Evolutionary conservation across 192 early-diverging fungal species (phyloP), one percentile per base, ranked within the genome.

Genomic region (Backusella tuberculispora): DNA sequence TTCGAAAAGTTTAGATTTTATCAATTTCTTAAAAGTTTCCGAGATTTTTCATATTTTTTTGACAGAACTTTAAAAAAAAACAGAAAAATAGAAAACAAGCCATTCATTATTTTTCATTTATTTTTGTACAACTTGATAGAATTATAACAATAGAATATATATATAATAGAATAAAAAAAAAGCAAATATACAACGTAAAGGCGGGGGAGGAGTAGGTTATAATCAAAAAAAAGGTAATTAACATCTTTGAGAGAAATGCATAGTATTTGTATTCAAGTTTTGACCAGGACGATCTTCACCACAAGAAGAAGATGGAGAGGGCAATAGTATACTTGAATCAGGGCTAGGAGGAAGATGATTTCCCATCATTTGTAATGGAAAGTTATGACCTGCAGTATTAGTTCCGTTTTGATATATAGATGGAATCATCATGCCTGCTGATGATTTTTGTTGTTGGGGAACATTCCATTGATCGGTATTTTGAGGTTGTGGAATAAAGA

Each of bases 261-360:
- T 60, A 12, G 4, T 60, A n/a, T 60, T 60, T 26, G 53, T 26
- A 26, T 26, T 60, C 21, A 60, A 24, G 4, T 26, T 60, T 60
- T 60, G 53, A 4, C 24, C 53, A 60, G 53, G 26, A 4, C 24
- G 21, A 26, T 60, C 53, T 60, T 60, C 53, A 24, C 10, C 26
- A 60, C 53, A 60, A 9, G 53, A 60, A 13, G 53, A 69, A 1
- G 67, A 26, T n/a, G 67, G 42, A 12, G 67, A 69, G 21, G 68
- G 45, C 29, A 69, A 26, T 29, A 26, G 8, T 5, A 46, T 14
- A 29, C 43, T 69, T 5, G 68, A 24, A 15, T 45, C 68, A 8
- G 68, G 68, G 24, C 68, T 69, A 15, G 68, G 43, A 17, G 44
- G 68, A 46, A 69, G 68, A 46, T n/a, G 45, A n/a, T 45, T 69